A percentile compares a stretch with the other conserved stretches of the same genome.
Conservation (phyloP, 306 rosid species). For the Cucurbita maxima region DNA sequence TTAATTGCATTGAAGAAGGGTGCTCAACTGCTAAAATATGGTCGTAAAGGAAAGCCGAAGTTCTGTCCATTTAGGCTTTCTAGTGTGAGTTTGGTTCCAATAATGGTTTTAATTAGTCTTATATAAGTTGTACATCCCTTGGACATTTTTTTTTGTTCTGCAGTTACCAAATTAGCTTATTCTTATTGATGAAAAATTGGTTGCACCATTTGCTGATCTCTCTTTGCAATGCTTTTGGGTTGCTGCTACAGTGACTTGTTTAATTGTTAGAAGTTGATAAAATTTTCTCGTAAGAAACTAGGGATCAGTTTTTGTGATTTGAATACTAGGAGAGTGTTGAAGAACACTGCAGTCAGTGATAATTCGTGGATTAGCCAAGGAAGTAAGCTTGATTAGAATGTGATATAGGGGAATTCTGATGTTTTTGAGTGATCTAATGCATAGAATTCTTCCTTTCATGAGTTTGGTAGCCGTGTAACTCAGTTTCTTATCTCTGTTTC, state of each 20-base stretch:
- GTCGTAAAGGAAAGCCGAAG: constrained; percentile 99
- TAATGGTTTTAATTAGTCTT: neutral
- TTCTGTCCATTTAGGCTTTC: constrained; percentile 87
- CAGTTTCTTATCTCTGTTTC: neutral
- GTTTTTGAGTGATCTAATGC: neutral
- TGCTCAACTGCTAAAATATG: constrained; percentile 87
- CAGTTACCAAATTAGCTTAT: neutral
- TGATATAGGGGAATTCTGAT: neutral
- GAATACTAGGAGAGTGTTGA: neutral
- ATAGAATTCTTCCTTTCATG: neutral
- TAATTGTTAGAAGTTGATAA: neutral
- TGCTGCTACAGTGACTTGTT: neutral
- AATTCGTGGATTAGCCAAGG: neutral
- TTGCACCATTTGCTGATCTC: neutral
- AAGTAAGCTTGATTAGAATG: neutral
- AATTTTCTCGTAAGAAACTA: neutral
- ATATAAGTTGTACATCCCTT: neutral
- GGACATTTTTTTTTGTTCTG: neutral
- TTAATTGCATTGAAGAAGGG: constrained; percentile 80
- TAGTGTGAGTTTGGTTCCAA: constrained; percentile 40
- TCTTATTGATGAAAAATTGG: neutral
- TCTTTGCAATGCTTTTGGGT: neutral
- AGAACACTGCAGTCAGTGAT: neutral
- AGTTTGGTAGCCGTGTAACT: neutral
- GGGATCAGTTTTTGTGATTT: neutral